Base-by-base conservation (phyloP, 805 yeast species). In the Danielia oregonensis region DNA sequence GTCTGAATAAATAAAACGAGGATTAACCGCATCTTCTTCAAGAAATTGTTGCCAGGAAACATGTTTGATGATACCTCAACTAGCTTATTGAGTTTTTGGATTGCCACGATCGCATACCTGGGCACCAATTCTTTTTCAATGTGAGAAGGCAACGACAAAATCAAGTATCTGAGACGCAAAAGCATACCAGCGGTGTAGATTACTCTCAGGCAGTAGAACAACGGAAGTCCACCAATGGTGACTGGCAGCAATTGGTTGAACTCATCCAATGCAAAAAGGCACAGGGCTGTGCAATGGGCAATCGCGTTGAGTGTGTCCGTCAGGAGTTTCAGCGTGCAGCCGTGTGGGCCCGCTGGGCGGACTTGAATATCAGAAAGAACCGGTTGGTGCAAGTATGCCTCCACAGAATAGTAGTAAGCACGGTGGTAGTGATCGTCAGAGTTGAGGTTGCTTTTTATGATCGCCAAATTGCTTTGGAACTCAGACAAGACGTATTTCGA, bases 101-200 rank as follows among this genome's bases (percentile, higher is more conserved):
- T 59, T 4, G 58, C 43, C 15, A 50, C 37, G 4, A 73, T 52
- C 8, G 76, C 70, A 18, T 63, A 61, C 17, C 63, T 61, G 0
- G 85, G 79, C 9, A 75, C 69, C 35, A 65, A 57, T 16, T 67
- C 70, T 29, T 65, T 64, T 21, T 66, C 73, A 17, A 63, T 55
- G 26, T 52, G 55, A 17, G 68, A 57, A 1, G 82, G 80, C 5
- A 78, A 58, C 9, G 79, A 67, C 9, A 79, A 52, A n/a, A 74
- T 68, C 29, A 76, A 57, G 53, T 72, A 79, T 22, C 86, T 57
- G 27, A 79, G 54, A 35, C 82, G 65, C 35, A 80, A 55, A 17
- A 80, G 59, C 69, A 79, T 71, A 6, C 86, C 87, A 0, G 80
- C 76, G 0, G 82, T 76, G 48, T 79, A 79, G n/a, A 79, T 68